Evolutionary conservation across 306 rosid species (phyloP), one percentile per base, ranked within the genome.

Genomic region (Rubus idaeus): DNA sequence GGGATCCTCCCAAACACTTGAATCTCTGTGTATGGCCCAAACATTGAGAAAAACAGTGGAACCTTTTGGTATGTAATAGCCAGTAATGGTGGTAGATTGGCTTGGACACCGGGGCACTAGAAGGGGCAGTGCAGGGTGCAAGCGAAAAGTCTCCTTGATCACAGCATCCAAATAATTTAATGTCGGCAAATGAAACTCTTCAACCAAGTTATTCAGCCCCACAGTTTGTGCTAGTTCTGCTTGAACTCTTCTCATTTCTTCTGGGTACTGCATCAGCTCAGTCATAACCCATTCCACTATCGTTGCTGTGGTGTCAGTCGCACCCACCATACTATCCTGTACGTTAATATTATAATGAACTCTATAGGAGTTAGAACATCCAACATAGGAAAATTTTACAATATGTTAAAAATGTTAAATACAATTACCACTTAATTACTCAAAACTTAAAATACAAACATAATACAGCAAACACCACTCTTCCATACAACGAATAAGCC

Each of bases 271-370:
- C 18, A 81, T 12, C 18, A 84, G 46, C 77, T 78, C 81, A 0
- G 90, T 71, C 82, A 80, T 75, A 10, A 52, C 81, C 84, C 84
- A 84, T 71, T 86, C 88, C 0, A 80, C 30, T 8, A 77, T 61
- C 3, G 78, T 77, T 9, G 83, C 14, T 7, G 84, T 49, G 4
- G 87, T 73, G 13, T 86, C 86, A 0, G 81, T 78, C 57, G 80
- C 86, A 49, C 76, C 88, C 49, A 84, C 60, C 67, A 84, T 62
- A 20, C 69, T 21, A 52, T 86, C 90, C 90, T 82, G 56, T n/a
- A 10, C 35, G 7, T 10, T 10, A 10, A 68, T 56, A 20, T 56
- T 3, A 6, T 51, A 51, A 52, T 17, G 1, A n/a, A 57, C 61
- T 20, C 23, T 18, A 6, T 1, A 55, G 4, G 5, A 9, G 0